A percentile compares a stretch with the other conserved stretches of the same genome.
These are phyloP conservation scores for Lavandula angustifolia DNA, from an alignment of 257 asterid species.

Conservation along the genomic window DNA sequence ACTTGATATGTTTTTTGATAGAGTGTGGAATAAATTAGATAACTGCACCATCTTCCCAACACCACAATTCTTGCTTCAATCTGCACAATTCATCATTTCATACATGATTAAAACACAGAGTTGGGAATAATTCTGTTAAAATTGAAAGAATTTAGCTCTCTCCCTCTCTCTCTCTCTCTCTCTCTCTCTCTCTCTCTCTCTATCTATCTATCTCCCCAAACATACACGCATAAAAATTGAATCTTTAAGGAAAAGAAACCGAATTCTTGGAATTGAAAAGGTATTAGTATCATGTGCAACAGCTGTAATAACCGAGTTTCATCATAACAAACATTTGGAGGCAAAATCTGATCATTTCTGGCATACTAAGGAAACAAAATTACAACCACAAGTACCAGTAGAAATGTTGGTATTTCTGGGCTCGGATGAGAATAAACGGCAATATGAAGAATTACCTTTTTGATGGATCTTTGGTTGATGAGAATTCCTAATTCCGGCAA, in stretches of 20 bases:
- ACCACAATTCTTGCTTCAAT: conserved; percentile 14
- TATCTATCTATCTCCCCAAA: no score
- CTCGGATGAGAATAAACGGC: background rate
- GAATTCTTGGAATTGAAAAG: background rate
- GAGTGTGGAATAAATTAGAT: conserved; percentile 46
- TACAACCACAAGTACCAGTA: background rate
- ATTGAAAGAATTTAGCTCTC: background rate
- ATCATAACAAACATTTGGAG: background rate
- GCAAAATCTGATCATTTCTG: background rate
- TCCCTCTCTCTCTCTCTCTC: background rate
- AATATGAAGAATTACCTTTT: conserved; percentile 25
- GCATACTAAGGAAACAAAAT: background rate
- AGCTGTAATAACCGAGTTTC: background rate
- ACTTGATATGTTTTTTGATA: conserved; percentile 51
- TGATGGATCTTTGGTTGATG: conserved; percentile 5
- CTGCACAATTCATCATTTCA: conserved; percentile 23
- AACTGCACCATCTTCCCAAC: conserved; percentile 64
- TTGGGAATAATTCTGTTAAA: no score
- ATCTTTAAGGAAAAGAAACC: conserved; percentile 10
- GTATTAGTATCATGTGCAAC: background rate
- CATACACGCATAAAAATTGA: background rate
- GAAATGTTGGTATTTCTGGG: background rate
- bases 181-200: background rate
- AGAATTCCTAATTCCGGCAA: conserved; percentile 12
- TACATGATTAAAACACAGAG: background rate